Percentiles rank a stretch among this genome's conserved stretches.
phyloP scores from a whole-genome alignment of 1,139 yeast species.

The Suhomyces guaymorum region DNA sequence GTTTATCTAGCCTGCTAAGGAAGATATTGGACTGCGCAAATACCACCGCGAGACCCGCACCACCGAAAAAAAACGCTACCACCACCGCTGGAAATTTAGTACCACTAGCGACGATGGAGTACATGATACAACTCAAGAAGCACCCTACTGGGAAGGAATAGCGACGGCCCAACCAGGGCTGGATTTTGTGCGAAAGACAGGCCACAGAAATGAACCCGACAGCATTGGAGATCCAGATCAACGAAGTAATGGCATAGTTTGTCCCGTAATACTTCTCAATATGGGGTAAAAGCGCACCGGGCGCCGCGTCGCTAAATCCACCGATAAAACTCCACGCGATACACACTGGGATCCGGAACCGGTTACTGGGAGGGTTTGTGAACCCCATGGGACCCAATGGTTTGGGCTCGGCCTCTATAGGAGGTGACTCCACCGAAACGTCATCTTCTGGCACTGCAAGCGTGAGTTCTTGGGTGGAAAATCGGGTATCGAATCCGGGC shows the following conservation, averaged over 20 bases:
- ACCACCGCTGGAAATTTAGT: slow-evolving; percentile 44
- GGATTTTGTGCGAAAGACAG: slow-evolving; percentile 39
- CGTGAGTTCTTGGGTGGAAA: no score
- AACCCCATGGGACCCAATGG: slow-evolving; percentile 23
- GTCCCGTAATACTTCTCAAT: slow-evolving; percentile 39
- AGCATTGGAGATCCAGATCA: slow-evolving; percentile 49
- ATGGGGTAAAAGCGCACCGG: slow-evolving; percentile 50
- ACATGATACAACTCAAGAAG: slow-evolving; percentile 36
- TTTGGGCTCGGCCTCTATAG: not conserved
- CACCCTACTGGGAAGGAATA: slow-evolving; percentile 41
- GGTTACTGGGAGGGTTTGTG: slow-evolving; percentile 45
- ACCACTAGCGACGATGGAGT: slow-evolving; percentile 41
- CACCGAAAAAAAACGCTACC: slow-evolving; percentile 57
- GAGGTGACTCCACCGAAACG: no score
- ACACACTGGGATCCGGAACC: slow-evolving; percentile 42
- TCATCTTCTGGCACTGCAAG: no score
- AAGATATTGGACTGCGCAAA: slow-evolving; percentile 61
- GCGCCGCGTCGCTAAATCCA: slow-evolving; percentile 48
- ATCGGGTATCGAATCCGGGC: no score
- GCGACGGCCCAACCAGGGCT: slow-evolving; percentile 42
- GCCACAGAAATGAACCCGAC: slow-evolving; percentile 47
- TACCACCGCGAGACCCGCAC: slow-evolving; percentile 58
- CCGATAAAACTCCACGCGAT: slow-evolving; percentile 39
- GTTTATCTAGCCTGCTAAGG: slow-evolving; percentile 49
- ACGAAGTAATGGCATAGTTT: slow-evolving; percentile 42